Conservation (phyloP, 257 asterid genomes). For the Przewalskia tangutica region DNA sequence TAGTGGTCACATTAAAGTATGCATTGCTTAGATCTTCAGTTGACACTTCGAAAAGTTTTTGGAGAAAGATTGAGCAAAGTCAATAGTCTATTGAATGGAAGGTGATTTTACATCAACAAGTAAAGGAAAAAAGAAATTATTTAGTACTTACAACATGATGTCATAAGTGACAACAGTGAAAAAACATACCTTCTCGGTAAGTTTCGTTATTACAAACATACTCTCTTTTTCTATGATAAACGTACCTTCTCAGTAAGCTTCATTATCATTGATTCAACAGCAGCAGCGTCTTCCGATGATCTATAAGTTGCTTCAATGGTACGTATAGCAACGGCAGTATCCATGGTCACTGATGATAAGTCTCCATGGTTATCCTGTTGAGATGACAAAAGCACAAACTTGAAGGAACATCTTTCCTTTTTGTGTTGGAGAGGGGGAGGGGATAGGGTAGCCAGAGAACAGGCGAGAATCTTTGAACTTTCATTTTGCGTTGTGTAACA, state of each 20-base stretch:
- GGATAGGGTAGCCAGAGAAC: neutral
- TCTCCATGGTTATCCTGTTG: conserved; percentile 94
- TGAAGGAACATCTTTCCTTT: neutral
- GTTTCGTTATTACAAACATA: conserved; percentile 41
- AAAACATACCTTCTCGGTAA: conserved; percentile 59
- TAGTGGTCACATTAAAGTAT: neutral
- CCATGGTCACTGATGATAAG: conserved; percentile 93
- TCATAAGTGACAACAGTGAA: neutral
- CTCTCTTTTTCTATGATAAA: neutral
- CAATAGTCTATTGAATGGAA: too few relatives aligned
- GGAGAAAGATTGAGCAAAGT: neutral
- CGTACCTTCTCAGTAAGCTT: conserved; percentile 84
- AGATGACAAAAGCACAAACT: neutral
- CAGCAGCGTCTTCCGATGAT: conserved; percentile 90
- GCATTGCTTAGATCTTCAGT: neutral
- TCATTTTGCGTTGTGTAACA: neutral
- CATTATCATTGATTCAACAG: conserved; percentile 70
- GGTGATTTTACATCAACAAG: too few relatives aligned
- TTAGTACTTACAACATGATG: too few relatives aligned
- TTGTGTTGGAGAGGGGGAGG: neutral
- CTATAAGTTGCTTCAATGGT: conserved; percentile 93
- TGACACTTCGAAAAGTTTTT: neutral
- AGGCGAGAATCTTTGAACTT: neutral
- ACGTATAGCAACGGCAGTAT: conserved; percentile 98
- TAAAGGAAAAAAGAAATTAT: too few relatives aligned